Evolutionary conservation across 2,329 filamentous ascomycete species (phyloP).

Genomic region (Coccinonectria pachysandricola): DNA sequence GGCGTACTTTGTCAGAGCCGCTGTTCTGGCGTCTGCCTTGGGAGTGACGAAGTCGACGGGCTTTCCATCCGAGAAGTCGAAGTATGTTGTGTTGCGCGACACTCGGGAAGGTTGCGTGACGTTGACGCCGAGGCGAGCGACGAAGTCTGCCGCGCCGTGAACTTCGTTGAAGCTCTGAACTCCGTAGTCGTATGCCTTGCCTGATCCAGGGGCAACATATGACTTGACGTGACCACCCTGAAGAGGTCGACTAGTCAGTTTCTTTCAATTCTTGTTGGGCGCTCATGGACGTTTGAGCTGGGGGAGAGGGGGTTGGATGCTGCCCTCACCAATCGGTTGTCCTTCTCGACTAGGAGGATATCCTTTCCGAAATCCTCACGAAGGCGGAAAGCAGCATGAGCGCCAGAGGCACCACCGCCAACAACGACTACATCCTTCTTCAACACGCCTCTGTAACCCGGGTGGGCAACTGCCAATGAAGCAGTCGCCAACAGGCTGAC

Average conservation of each 20-base stretch:
- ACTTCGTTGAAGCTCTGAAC: constrained; percentile 29
- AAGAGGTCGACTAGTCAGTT: not conserved
- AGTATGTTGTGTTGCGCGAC: constrained; percentile 21
- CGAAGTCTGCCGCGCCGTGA: constrained; percentile 31
- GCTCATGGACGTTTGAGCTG: too few relatives aligned
- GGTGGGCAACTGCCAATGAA: constrained; percentile 3
- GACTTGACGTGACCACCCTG: constrained; percentile 41
- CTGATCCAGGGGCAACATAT: constrained; percentile 32
- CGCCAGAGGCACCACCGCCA: constrained; percentile 27
- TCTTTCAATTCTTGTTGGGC: not conserved
- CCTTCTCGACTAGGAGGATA: constrained; percentile 27
- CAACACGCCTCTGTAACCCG: not conserved
- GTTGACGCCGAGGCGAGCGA: constrained; percentile 31
- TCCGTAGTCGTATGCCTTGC: constrained; percentile 24
- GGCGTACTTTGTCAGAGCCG: constrained; percentile 19
- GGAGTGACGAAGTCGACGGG: constrained; percentile 18
- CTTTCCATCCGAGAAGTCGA: constrained; percentile 28
- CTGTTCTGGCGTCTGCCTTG: constrained; percentile 8
- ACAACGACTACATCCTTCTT: constrained; percentile 25
- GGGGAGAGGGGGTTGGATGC: too few relatives aligned
- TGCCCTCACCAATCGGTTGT: constrained; percentile 21
- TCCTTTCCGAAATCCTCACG: constrained; percentile 25
- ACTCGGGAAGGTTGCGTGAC: constrained; percentile 14
- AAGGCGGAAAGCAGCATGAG: constrained; percentile 26
- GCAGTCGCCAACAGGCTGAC: constrained; percentile 3